Evolutionary conservation across 2,329 filamentous ascomycete species (phyloP).

Genomic region (Truncatella angustata): DNA sequence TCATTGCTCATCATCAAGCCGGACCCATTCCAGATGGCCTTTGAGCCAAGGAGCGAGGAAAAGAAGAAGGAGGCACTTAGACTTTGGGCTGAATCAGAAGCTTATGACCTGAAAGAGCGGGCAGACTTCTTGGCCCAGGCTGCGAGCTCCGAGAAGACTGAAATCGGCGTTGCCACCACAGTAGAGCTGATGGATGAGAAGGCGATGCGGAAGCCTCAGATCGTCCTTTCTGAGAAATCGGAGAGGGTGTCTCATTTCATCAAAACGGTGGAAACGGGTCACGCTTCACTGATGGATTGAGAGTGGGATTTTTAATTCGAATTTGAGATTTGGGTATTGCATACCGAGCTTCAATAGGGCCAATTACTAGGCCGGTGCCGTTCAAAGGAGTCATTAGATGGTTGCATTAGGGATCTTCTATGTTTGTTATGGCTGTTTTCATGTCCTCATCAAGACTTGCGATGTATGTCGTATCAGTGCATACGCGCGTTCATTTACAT

Average conservation of each 20-base stretch:
- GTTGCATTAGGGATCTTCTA: background rate
- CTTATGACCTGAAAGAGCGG: constrained; percentile 22
- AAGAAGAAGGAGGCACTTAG: constrained; percentile 35
- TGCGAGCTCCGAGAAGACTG: background rate
- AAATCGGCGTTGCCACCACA: background rate
- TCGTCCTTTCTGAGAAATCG: background rate
- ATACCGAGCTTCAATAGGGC: background rate
- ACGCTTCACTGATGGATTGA: background rate
- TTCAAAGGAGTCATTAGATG: background rate
- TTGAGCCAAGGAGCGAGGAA: constrained; percentile 45
- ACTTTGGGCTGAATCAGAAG: constrained; percentile 34
- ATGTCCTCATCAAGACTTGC: background rate
- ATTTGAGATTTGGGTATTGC: background rate
- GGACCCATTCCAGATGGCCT: constrained; percentile 52
- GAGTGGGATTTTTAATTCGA: background rate
- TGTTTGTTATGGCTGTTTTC: background rate
- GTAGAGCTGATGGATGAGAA: background rate
- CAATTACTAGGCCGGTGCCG: no score
- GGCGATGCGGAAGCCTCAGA: background rate
- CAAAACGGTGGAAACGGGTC: constrained; percentile 9
- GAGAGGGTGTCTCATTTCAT: constrained; percentile 7
- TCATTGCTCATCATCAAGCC: constrained; percentile 58
- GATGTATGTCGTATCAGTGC: no score
- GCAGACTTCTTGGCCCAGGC: constrained; percentile 22
- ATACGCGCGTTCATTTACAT: no score